phyloP scores from a whole-genome alignment of 2,329 filamentous ascomycete genomes.

The Verticillium longisporum region DNA sequence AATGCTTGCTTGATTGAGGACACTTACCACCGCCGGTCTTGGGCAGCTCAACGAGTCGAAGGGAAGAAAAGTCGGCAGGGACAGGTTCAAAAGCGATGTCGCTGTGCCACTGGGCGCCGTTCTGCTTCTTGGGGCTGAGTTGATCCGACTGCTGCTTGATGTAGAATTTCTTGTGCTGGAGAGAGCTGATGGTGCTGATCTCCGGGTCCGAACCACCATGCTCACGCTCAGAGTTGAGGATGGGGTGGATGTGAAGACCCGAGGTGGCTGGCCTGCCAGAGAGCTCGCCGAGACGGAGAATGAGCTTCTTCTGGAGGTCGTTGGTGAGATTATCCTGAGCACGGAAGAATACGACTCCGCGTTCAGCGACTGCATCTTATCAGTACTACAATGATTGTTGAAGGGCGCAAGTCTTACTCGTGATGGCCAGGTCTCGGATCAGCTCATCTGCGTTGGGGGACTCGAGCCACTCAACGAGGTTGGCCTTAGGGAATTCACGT shows the following conservation, averaged over 20 bases:
- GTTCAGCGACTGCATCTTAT: slow-evolving; percentile 42
- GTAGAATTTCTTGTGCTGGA: slow-evolving; percentile 35
- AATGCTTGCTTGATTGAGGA: neutral
- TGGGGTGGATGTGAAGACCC: slow-evolving; percentile 53
- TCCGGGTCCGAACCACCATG: slow-evolving; percentile 44
- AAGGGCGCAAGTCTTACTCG: slow-evolving; percentile 37
- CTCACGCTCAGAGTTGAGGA: slow-evolving; percentile 46
- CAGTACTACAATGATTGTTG: no score
- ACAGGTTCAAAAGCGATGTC: slow-evolving; percentile 56
- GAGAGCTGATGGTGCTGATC: slow-evolving; percentile 53
- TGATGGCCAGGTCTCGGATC: slow-evolving; percentile 54
- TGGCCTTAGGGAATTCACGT: slow-evolving; percentile 42
- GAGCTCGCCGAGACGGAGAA: slow-evolving; percentile 51
- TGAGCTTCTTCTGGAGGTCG: slow-evolving; percentile 53
- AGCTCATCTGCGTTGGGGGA: slow-evolving; percentile 47
- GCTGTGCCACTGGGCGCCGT: slow-evolving; percentile 29
- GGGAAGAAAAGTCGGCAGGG: slow-evolving; percentile 53
- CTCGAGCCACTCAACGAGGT: slow-evolving; percentile 47
- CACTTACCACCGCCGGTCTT: slow-evolving; percentile 37
- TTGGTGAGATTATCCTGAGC: slow-evolving; percentile 50
- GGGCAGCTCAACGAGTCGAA: slow-evolving; percentile 50
- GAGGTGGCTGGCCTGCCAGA: slow-evolving; percentile 52
- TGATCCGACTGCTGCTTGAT: slow-evolving; percentile 10
- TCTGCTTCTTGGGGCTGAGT: slow-evolving; percentile 25
- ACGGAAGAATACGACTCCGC: slow-evolving; percentile 60